Conservation (phyloP, 176 grass and related monocot genomes). For the Aegilops sharonensis region DNA sequence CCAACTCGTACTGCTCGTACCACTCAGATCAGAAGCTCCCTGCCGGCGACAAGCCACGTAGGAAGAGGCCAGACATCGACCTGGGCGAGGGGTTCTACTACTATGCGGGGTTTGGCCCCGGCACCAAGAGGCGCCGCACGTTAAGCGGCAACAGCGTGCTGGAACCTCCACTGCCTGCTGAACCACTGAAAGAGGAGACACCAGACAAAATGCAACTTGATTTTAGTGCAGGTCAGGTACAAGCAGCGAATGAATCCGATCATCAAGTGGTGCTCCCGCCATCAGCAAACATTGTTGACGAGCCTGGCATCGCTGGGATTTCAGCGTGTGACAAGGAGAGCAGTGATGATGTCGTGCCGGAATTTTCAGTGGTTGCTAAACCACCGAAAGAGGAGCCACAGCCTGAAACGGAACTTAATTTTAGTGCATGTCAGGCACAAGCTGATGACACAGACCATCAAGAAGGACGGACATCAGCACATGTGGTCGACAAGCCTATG, state of each 20-base stretch:
- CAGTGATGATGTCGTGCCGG: not conserved
- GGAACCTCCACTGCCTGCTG: not conserved
- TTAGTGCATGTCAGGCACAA: not conserved
- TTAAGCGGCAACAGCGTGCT: not conserved
- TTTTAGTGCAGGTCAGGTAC: not conserved
- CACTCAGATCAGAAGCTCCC: constrained; percentile 9
- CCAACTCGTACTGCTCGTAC: constrained; percentile 37
- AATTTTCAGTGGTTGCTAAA: no score
- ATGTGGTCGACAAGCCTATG: not conserved
- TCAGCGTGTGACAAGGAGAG: constrained; percentile 25
- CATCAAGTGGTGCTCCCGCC: not conserved
- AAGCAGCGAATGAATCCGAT: not conserved
- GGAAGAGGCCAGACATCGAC: not conserved
- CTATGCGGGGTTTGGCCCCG: constrained; percentile 50
- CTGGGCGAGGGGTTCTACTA: constrained; percentile 44
- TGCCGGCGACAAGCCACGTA: not conserved
- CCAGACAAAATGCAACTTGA: not conserved
- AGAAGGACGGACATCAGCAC: no score
- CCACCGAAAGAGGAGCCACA: not conserved
- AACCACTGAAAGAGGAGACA: not conserved
- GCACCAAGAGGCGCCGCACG: constrained; percentile 41
- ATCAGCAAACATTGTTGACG: not conserved
- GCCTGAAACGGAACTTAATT: not conserved
- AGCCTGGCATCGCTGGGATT: not conserved
- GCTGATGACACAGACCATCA: not conserved